Conservation (phyloP, 176 grass and related monocot species). For the Urochloa ruziziensis region DNA sequence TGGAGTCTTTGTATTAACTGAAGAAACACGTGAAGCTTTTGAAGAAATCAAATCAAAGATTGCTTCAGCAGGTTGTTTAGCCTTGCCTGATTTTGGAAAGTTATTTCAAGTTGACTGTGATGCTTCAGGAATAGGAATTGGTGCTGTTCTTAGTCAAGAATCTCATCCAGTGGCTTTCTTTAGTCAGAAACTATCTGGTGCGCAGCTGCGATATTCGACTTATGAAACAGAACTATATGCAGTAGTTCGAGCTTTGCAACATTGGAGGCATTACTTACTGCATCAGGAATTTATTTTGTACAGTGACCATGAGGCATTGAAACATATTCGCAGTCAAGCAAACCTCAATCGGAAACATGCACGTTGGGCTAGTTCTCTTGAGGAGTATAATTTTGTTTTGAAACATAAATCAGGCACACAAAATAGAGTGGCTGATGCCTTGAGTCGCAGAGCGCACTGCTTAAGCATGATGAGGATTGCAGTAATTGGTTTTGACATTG, state of each 20-base stretch:
- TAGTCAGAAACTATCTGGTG: not conserved
- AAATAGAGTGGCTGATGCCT: not conserved
- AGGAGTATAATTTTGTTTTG: not conserved
- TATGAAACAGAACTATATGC: not conserved
- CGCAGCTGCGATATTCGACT: not conserved
- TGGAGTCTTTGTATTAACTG: not conserved
- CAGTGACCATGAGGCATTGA: not conserved
- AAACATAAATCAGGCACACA: not conserved
- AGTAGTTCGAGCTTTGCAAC: not conserved
- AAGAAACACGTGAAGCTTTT: not conserved
- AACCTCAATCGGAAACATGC: not conserved
- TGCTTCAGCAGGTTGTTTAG: not conserved
- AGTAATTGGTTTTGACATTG: not conserved
- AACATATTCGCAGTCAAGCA: not conserved
- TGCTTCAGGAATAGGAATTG: not conserved
- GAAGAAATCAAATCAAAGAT: not conserved
- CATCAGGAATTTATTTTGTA: not conserved
- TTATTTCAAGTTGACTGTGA: not conserved
- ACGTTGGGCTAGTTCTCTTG: not conserved
- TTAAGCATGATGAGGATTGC: not conserved
- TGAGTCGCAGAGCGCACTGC: not conserved
- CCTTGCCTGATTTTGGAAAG: not conserved
- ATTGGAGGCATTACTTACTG: not conserved
- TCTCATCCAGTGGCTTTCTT: not conserved
- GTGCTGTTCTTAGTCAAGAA: not conserved